Evolutionary conservation across 1,284 basidiomycete genomes (phyloP).

Genomic region (Kwoniella shivajii): DNA sequence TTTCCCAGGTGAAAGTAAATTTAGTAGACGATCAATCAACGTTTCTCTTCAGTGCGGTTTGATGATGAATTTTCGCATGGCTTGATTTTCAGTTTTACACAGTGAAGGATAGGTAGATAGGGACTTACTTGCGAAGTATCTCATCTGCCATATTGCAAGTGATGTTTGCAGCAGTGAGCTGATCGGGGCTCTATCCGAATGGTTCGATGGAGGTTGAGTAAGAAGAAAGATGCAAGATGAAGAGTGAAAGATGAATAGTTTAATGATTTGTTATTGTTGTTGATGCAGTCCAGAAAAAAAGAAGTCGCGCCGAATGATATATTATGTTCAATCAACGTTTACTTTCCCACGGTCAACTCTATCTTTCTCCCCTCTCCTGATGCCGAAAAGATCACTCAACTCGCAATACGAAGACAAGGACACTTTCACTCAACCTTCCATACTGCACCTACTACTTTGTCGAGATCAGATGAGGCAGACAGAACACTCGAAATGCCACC

Average conservation of each 20-base stretch:
- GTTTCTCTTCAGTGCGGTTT: neutral
- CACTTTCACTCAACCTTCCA: too few species aligned
- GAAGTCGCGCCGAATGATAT: conserved; percentile 18
- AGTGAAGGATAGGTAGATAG: neutral
- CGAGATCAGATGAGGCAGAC: too few species aligned
- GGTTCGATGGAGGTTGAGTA: neutral
- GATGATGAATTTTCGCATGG: neutral
- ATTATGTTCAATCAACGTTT: conserved; percentile 13
- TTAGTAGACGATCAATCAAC: conserved; percentile 19
- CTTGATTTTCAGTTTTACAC: neutral
- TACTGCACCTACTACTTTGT: too few species aligned
- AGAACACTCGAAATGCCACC: conserved; percentile 27
- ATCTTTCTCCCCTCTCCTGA: neutral
- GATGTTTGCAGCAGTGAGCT: neutral
- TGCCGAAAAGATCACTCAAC: neutral
- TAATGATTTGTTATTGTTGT: neutral
- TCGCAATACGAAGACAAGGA: neutral
- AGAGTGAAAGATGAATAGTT: neutral
- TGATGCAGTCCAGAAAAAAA: conserved; percentile 12
- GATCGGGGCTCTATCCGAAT: neutral
- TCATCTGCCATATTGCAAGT: conserved; percentile 23
- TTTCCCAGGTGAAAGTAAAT: too few species aligned
- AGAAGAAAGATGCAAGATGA: neutral
- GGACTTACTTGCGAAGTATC: conserved; percentile 37
- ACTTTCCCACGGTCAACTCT: conserved; percentile 23